Percentiles rank a stretch among this genome's conserved stretches.
Evolutionary conservation across 225 moss, liverwort and hornwort species (phyloP).

Genomic region (Rhytidiadelphus loreus): DNA sequence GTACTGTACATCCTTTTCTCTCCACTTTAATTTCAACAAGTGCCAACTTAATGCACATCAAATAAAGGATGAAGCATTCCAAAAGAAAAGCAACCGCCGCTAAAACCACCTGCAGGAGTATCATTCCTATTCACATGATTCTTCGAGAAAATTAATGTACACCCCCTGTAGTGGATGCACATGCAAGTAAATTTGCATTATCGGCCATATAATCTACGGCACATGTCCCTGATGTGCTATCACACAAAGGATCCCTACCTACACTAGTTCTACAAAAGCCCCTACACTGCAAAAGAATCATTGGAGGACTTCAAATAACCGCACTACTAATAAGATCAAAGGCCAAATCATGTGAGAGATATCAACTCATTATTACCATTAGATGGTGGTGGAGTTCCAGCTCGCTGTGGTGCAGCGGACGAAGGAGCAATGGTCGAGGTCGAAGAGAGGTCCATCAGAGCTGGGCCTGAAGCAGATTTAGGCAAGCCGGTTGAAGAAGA

Average conservation of each 20-base stretch:
- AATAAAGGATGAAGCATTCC: neutral
- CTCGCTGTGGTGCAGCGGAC: neutral
- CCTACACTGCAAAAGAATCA: constrained; percentile 13
- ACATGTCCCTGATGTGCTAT: constrained; percentile 1
- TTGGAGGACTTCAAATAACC: neutral
- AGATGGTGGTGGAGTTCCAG: constrained; percentile 28
- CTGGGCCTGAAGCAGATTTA: constrained; percentile 21
- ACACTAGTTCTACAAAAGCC: neutral
- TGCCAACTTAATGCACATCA: neutral
- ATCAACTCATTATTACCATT: constrained; percentile 30
- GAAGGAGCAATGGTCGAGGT: neutral
- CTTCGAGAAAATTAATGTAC: neutral
- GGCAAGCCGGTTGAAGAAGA: constrained; percentile 22
- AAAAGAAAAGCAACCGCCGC: neutral
- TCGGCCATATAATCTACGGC: constrained; percentile 2
- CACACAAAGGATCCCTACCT: constrained; percentile 11
- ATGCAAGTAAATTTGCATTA: constrained; percentile 7
- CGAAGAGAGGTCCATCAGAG: constrained; percentile 21
- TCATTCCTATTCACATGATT: constrained; percentile 1
- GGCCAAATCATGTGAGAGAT: constrained; percentile 13
- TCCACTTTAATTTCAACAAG: neutral
- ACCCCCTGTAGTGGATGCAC: constrained; percentile 10
- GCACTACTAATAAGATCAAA: neutral
- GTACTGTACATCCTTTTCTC: neutral
- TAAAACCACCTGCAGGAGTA: neutral